These are phyloP conservation scores for Knoxdaviesia capensis DNA, from an alignment of 2,329 filamentous ascomycete genomes.

Conservation along the genomic window DNA sequence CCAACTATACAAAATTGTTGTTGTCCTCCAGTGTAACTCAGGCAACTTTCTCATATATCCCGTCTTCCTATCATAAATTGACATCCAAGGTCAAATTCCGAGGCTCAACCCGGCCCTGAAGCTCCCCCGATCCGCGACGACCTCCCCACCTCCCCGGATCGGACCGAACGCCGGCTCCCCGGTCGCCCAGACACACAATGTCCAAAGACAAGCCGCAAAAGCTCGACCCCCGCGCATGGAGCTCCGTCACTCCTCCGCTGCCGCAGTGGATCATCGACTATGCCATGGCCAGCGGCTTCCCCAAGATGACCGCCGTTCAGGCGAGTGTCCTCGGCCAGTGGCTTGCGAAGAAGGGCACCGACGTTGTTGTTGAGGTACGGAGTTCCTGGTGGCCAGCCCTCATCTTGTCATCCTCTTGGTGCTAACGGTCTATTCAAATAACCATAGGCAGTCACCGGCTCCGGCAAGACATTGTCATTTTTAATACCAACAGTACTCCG, in stretches of 20 bases:
- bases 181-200: too few relatives aligned
- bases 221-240: conserved; percentile 25
- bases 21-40: too few relatives aligned
- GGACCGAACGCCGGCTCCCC: too few relatives aligned
- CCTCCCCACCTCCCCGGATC: too few relatives aligned
- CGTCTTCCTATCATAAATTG: too few relatives aligned
- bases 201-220: conserved; percentile 15
- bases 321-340: conserved; percentile 79
- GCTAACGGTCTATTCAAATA: conserved; percentile 3
- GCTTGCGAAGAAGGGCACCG: conserved; percentile 52
- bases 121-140: too few relatives aligned
- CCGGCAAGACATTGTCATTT: conserved; percentile 77
- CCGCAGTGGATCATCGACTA: conserved; percentile 65
- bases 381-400: background rate
- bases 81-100: too few relatives aligned
- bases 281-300: conserved; percentile 66
- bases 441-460: conserved; percentile 60
- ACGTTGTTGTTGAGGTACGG: conserved; percentile 66
- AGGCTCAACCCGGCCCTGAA: too few relatives aligned
- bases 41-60: too few relatives aligned
- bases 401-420: conserved; percentile 1
- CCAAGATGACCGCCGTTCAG: conserved; percentile 84
- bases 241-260: conserved; percentile 17
- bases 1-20: too few relatives aligned
- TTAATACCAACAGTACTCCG: conserved; percentile 69